Evolutionary conservation across 179 eudicot species (phyloP), one percentile per base, ranked within the genome.

Genomic region (Dionaea muscipula): DNA sequence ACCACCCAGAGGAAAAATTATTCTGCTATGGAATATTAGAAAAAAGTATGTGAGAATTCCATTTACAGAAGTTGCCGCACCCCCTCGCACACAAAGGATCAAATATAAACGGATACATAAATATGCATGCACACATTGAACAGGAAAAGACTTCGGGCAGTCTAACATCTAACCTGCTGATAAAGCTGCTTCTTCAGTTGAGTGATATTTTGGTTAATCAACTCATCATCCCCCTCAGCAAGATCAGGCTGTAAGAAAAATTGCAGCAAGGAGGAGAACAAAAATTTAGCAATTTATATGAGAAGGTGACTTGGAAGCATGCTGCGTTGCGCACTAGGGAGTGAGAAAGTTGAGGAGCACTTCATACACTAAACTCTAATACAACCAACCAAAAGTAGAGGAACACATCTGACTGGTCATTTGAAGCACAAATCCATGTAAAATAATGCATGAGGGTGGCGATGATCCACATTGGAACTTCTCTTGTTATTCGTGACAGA

Each of bases 141-240:
- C n/a, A n/a, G n/a, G n/a, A n/a, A n/a, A n/a, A n/a, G n/a, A n/a
- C 36, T 4, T 31, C 10, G 10, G 16, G 43, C 43, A 28, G 63
- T 47, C 13, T 22, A 22, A 33, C 10, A 55, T 53, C 43, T 48
- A 54, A 90, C 97, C 94, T 81, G 78, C 55, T 76, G 75, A 55
- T 52, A 59, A 63, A 86, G 73, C 64, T 67, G 79, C 65, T 61
- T 63, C 76, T 81, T 68, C 54, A 90, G 80, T 63, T 66, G 81
- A 54, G 67, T 57, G 31, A 78, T 71, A 49, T 90, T 91, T 62
- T 76, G 65, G 53, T 61, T 62, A 52, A 84, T 69, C 41, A 51
- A 56, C 58, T 78, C 94, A 65, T 87, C 86, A 61, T 82, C 97
- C 56, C 77, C 76, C 56, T 87, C 94, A 37, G 87, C 81, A 52